phyloP scores from a whole-genome alignment of 768 basidiomycete species.

The Boletus insuetus region DNA sequence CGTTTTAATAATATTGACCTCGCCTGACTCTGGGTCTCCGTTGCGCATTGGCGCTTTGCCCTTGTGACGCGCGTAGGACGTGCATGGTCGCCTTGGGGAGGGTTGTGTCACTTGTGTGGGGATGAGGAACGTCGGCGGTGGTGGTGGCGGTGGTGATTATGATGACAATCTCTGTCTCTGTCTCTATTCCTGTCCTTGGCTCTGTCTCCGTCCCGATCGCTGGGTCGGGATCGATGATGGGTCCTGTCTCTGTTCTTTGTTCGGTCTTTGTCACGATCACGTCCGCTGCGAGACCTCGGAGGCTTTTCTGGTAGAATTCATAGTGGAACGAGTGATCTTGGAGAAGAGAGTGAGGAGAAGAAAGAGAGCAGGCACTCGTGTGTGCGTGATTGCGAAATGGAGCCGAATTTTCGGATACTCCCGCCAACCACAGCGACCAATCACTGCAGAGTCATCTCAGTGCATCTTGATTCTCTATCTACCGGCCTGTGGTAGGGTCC shows the following conservation, averaged over 20 bases:
- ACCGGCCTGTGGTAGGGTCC: no score
- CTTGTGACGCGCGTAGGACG: constrained; percentile 12
- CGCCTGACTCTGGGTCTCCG: no score
- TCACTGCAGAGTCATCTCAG: no score
- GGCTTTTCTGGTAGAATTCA: constrained; percentile 24
- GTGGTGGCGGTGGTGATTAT: neutral
- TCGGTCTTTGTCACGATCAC: constrained; percentile 15
- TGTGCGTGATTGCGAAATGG: neutral
- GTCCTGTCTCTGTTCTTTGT: constrained; percentile 3
- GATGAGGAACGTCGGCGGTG: constrained; percentile 13
- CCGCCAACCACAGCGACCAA: no score
- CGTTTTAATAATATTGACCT: no score
- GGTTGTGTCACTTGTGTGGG: constrained; percentile 13
- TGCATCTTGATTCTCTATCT: no score
- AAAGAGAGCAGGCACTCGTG: no score
- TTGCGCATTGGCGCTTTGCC: neutral
- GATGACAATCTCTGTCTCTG: neutral
- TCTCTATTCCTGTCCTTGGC: neutral
- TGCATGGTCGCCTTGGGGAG: constrained; percentile 19
- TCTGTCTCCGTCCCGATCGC: constrained; percentile 3
- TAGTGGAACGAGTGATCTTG: neutral
- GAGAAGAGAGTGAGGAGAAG: neutral
- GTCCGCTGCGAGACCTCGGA: constrained; percentile 12
- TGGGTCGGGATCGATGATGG: constrained; percentile 7
- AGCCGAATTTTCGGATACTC: neutral